These are phyloP conservation scores for Xylaria polymorpha DNA, from an alignment of 2,329 filamentous ascomycete species.

Conservation along the genomic window DNA sequence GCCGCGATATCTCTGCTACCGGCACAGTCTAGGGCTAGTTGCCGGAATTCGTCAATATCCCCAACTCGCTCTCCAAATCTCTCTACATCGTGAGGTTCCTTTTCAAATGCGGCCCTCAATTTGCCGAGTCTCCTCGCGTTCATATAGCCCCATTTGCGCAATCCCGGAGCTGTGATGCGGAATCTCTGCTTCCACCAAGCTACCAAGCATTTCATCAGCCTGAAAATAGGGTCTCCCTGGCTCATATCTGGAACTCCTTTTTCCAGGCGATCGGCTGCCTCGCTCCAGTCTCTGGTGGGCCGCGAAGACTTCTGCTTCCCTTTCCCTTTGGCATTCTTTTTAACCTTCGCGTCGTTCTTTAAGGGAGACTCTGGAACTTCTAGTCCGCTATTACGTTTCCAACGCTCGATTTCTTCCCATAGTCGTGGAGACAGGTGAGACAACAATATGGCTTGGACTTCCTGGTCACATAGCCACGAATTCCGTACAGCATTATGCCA, in stretches of 20 bases:
- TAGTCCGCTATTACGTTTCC: constrained; percentile 75
- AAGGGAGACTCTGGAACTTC: constrained; percentile 54
- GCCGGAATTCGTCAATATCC: constrained; percentile 74
- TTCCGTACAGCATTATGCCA: constrained; percentile 92
- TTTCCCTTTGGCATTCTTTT: constrained; percentile 55
- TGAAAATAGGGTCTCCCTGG: constrained; percentile 82
- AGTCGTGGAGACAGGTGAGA: constrained; percentile 76
- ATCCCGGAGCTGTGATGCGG: constrained; percentile 76
- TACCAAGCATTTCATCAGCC: constrained; percentile 79
- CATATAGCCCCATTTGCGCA: constrained; percentile 93
- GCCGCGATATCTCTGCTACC: constrained; percentile 90
- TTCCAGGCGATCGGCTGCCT: constrained; percentile 75
- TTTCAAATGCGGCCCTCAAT: constrained; percentile 76
- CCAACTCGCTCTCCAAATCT: constrained; percentile 81
- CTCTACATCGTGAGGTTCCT: constrained; percentile 69
- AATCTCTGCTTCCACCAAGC: constrained; percentile 92
- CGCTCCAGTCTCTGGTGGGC: constrained; percentile 74
- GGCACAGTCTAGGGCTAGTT: constrained; percentile 73
- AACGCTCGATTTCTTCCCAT: constrained; percentile 78
- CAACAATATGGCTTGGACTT: constrained; percentile 80
- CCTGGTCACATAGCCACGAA: constrained; percentile 81
- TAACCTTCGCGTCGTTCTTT: constrained; percentile 52
- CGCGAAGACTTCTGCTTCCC: constrained; percentile 49
- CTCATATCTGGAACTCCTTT: constrained; percentile 80
- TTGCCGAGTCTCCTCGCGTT: constrained; percentile 78